A percentile compares a stretch with the other conserved stretches of the same genome.
Evolutionary conservation across 2,329 filamentous ascomycete genomes (phyloP).

Genomic region (Monosporascus sp.): DNA sequence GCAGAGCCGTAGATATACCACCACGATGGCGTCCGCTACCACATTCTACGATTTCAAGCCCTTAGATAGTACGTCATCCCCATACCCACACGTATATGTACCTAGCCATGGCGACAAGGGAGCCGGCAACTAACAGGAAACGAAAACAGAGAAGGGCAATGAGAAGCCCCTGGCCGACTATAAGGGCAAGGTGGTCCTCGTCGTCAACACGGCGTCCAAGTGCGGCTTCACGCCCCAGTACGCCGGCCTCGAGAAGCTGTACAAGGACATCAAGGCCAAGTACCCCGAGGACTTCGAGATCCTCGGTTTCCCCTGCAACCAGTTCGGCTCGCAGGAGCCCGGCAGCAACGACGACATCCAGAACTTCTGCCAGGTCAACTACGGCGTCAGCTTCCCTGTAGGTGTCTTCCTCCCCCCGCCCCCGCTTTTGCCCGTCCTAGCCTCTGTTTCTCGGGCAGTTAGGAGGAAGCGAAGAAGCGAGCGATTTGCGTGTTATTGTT

Average conservation of each 20-base stretch:
- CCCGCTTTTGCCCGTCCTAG: too few relatives aligned
- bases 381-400: constrained; percentile 79
- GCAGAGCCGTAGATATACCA: constrained; percentile 4
- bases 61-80: constrained; percentile 61
- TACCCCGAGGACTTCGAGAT: constrained; percentile 75
- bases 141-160: constrained; percentile 61
- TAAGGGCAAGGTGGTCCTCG: constrained; percentile 87
- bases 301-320: constrained; percentile 97
- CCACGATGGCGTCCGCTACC: constrained; percentile 61
- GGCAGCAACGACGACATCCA: constrained; percentile 77
- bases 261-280: constrained; percentile 66
- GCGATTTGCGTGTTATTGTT: too few relatives aligned
- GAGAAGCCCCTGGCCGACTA: constrained; percentile 65
- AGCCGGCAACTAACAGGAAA: not conserved
- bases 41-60: constrained; percentile 81
- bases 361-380: constrained; percentile 85
- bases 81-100: not conserved
- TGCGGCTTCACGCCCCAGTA: constrained; percentile 99
- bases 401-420: not conserved
- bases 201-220: constrained; percentile 98
- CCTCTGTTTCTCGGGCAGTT: too few relatives aligned
- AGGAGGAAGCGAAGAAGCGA: too few relatives aligned
- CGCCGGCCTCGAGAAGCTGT: constrained; percentile 81
- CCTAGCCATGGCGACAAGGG: too few relatives aligned
- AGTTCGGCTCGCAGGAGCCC: constrained; percentile 89